These are phyloP conservation scores for Pelargonium fulgidum DNA, from an alignment of 441 rosid genomes.

Conservation along the genomic window DNA sequence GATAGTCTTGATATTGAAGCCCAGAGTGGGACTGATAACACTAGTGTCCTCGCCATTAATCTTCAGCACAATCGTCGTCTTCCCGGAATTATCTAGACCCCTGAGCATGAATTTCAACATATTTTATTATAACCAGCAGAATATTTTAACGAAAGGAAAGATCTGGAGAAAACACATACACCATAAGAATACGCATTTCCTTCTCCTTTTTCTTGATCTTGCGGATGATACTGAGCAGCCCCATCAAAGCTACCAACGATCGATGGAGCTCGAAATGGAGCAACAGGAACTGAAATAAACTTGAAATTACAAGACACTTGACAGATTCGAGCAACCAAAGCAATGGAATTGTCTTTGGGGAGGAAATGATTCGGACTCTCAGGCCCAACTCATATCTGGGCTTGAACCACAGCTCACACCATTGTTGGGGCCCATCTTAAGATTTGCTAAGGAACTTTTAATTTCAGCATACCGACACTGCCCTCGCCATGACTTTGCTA, in stretches of 20 bases:
- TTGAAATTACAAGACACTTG: too few species aligned
- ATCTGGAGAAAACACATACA: constrained; percentile 39
- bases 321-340: too few species aligned
- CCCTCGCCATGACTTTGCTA: too few species aligned
- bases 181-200: constrained; percentile 98
- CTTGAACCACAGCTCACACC: too few species aligned
- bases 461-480: too few species aligned
- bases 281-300: not conserved
- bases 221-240: constrained; percentile 74
- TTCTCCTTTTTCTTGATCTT: constrained; percentile 93
- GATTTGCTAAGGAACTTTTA: too few species aligned
- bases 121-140: not conserved
- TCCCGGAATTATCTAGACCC: constrained; percentile 67
- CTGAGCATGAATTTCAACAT: not conserved
- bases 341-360: too few species aligned
- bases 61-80: constrained; percentile 86
- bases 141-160: not conserved
- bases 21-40: constrained; percentile 85
- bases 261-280: not conserved
- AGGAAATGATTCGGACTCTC: too few species aligned
- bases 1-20: constrained; percentile 88
- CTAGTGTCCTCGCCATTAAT: constrained; percentile 92
- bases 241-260: constrained; percentile 34
- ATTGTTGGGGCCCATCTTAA: too few species aligned
- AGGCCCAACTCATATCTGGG: too few species aligned